Conservation (phyloP, 164 flowering plant genomes). For the Umbilicus rupestris region DNA sequence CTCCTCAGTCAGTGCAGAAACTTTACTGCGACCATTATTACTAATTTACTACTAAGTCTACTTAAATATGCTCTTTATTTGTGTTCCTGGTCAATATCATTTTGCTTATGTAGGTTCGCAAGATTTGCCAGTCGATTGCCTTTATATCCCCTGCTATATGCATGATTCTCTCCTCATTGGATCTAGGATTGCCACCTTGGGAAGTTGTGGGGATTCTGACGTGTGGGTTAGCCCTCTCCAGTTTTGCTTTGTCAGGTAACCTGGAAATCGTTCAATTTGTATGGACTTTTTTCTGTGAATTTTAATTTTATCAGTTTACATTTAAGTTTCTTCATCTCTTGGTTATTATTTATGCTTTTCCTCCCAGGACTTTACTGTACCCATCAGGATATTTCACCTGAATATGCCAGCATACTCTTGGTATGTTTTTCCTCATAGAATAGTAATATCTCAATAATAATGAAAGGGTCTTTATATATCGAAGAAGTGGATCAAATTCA, state of each 20-base stretch:
- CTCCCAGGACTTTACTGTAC: constrained; percentile 86
- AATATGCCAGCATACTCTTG: constrained; percentile 92
- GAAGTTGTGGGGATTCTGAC: constrained; percentile 75
- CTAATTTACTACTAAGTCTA: background rate
- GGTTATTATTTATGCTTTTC: constrained; percentile 5
- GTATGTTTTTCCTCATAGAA: constrained; percentile 29
- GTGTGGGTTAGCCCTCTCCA: constrained; percentile 83
- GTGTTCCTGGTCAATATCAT: constrained; percentile 4
- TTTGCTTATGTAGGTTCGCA: constrained; percentile 56
- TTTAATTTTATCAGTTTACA: background rate
- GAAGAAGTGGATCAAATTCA: background rate
- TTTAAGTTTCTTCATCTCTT: background rate
- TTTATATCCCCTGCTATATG: constrained; percentile 87
- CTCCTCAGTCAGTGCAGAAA: background rate
- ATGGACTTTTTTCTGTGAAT: background rate
- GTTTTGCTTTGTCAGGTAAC: constrained; percentile 92
- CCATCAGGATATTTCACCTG: constrained; percentile 96
- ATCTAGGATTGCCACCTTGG: constrained; percentile 87
- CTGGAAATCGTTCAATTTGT: background rate
- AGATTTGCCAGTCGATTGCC: constrained; percentile 85
- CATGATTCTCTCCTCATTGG: constrained; percentile 78
- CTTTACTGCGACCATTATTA: background rate
- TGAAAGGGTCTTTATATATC: background rate
- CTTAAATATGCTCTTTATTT: background rate
- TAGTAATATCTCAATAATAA: background rate